Base-by-base conservation (phyloP, 179 eudicot species). In the Actinidia arguta region DNA sequence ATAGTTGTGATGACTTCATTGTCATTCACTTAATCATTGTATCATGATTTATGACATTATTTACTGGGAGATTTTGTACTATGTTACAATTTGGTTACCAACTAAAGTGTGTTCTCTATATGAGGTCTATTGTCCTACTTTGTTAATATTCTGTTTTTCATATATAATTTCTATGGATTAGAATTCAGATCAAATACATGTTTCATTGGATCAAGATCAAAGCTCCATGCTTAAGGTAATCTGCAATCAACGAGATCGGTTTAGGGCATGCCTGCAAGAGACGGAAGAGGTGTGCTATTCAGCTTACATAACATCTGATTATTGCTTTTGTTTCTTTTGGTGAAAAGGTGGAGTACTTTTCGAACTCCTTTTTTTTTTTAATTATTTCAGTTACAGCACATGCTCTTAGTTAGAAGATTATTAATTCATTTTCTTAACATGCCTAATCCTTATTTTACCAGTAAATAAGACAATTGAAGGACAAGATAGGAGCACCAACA, bases 221-320 rank as follows among this genome's bases (percentile, higher is more conserved):
- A 95, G 88, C 90, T 95, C 99, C 75, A 97, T 97, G 99, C 94
- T 97, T 79, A 95, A 93, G 86, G 99, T 97, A 84, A 97, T 97
- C 48, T 97, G 99, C 91, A 95, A 89, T 86, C 99, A 97, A 86
- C 89, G 99, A 85, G 99, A 97, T 86, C 91, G 99, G 80, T 97
- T 97, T 75, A 91, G 99, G 77, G 88, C 94, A 73, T 94, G 99
- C 46, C 88, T 95, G 82, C 90, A 89, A 81, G 99, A 97, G 89
- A 92, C 98, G 81, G 99, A 97, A 89, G 99, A 97, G 94, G 99
- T 95, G 82, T 64, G 82, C 75, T 56, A 27, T 75, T 73, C 44
- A 55, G 24, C 78, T 83, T 70, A 25, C 42, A 17, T 39, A 59
- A 75, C 55, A 42, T 75, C 24, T 58, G 51, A 68, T 82, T 74